Percentiles rank a stretch among this genome's conserved stretches.
Conservation (phyloP, 805 yeast species). For the Saccharomycopsis babjevae region DNA sequence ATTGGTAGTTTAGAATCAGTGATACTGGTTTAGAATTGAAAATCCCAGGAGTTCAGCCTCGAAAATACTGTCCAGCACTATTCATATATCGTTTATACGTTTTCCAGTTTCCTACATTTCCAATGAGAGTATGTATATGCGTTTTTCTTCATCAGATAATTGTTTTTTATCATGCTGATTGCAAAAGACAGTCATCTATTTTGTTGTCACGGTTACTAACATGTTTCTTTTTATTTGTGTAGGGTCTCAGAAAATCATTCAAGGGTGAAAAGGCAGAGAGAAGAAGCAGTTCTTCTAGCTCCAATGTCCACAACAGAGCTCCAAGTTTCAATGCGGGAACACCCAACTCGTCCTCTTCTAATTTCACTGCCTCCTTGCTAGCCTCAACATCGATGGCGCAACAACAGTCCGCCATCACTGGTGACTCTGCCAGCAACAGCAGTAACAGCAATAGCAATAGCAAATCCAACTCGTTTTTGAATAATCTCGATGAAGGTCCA, state of each 20-base stretch:
- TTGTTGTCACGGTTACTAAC: neutral
- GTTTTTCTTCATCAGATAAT: neutral
- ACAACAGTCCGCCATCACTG: neutral
- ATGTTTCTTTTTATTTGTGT: neutral
- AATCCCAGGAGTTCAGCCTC: no score
- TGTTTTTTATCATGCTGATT: neutral
- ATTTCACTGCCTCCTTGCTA: conserved; percentile 9
- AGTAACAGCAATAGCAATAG: conserved; percentile 11
- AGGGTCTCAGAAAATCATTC: conserved; percentile 27
- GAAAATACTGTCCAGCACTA: no score
- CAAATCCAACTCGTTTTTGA: conserved; percentile 16
- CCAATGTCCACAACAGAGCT: neutral
- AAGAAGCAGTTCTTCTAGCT: conserved; percentile 7
- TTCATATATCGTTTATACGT: no score
- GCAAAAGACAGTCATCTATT: neutral
- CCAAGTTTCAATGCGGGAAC: neutral
- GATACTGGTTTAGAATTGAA: no score
- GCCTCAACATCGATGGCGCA: neutral
- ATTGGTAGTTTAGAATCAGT: no score
- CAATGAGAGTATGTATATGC: conserved; percentile 4
- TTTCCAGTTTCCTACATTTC: neutral
- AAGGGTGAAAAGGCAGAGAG: conserved; percentile 24
- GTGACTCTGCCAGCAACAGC: conserved; percentile 2
- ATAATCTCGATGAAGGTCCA: conserved; percentile 40
- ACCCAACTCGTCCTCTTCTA: conserved; percentile 15